Base-by-base conservation (phyloP, 805 yeast species). In the Helenozyma rhizophorensis region DNA sequence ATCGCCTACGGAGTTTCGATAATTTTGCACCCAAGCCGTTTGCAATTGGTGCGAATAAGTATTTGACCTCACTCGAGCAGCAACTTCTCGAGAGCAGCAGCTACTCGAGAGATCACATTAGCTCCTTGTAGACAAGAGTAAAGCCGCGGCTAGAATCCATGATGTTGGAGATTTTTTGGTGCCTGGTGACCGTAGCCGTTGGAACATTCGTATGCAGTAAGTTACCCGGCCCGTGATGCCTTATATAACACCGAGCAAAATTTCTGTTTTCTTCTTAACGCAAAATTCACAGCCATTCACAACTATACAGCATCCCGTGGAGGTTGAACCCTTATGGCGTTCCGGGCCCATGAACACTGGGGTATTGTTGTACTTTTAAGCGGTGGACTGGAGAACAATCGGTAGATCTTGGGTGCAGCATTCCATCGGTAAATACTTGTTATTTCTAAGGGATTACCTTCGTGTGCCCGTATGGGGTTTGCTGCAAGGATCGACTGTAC, bases 361-460 rank as follows among this genome's bases (percentile, higher is more conserved):
- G 64, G 66, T 70, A 74, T 64, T 58, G 79, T 68, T 70, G 70
- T 66, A 36, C 23, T 30, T 50, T 48, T 47, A 62, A 39, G 42
- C 47, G 64, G 57, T 70, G 80, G 72, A 66, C 80, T 75, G 83
- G 76, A 78, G 82, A 78, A 46, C 39, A 71, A 60, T 50, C 58
- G 54, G 73, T 63, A 61, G 74, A 68, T 78, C 84, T 78, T 71
- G 84, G 84, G 84, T 78, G 83, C 83, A 74, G 78, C 75, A 67
- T 59, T 65, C 68, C 80, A 74, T 75, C 65, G 65, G 75, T 58
- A 42, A 47, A 60, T 56, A 59, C 62, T 61, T 54, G 51, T 54
- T 67, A 62, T 58, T 58, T 60, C 78, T 74, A 74, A 76, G 79
- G 81, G 77, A 54, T 63, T 69, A 66, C 83, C 83, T 78, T 78